A percentile compares a stretch with the other conserved stretches of the same genome.
These are phyloP conservation scores for Rhodamnia rubescens DNA, from an alignment of 345 rosid species.

Conservation along the genomic window DNA sequence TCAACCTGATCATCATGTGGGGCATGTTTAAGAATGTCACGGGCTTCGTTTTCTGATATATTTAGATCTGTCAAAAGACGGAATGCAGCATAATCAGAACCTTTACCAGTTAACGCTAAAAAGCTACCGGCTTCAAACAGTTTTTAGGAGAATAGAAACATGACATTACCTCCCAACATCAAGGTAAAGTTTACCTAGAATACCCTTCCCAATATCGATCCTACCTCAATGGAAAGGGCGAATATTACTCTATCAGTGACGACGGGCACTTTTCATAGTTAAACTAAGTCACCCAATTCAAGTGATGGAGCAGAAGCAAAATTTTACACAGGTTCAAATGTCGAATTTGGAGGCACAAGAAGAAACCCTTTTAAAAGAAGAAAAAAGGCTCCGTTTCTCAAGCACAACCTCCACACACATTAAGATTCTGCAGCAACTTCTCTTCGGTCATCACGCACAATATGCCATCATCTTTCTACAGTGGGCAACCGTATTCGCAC, in stretches of 20 bases:
- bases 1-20: constrained; percentile 1
- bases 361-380: not conserved
- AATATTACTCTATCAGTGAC: not conserved
- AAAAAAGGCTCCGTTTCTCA: not conserved
- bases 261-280: too few relatives aligned
- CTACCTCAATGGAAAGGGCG: too few relatives aligned
- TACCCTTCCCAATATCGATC: not conserved
- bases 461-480: not conserved
- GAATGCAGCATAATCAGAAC: not conserved
- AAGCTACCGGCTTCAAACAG: not conserved
- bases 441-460: not conserved
- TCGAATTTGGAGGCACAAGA: not conserved
- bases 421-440: not conserved
- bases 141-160: not conserved
- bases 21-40: constrained; percentile 38
- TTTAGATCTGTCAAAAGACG: constrained; percentile 25
- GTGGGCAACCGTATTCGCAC: not conserved
- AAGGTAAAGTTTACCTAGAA: not conserved
- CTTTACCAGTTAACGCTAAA: not conserved
- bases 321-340: not conserved
- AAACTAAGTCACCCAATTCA: not conserved
- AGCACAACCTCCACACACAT: not conserved
- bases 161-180: not conserved
- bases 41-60: constrained; percentile 50
- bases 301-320: not conserved